phyloP scores from a whole-genome alignment of 208 protist species.

The Angomonas ambiguus region DNA sequence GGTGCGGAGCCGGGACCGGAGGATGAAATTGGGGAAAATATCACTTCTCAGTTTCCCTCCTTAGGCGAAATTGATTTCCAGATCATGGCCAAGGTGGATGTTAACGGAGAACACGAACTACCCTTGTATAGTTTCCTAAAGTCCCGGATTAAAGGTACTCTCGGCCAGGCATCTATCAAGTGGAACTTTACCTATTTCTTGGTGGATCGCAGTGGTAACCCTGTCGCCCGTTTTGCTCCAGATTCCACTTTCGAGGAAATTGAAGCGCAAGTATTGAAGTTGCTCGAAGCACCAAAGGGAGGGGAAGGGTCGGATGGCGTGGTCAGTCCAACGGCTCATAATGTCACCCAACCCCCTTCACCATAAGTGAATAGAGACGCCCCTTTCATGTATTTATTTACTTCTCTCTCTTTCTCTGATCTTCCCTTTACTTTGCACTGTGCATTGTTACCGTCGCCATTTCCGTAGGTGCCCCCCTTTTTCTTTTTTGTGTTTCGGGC shows the following conservation, averaged over 20 bases:
- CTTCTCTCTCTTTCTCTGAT: conserved; percentile 6
- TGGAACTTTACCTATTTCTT: conserved; percentile 94
- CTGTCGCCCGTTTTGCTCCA: conserved; percentile 54
- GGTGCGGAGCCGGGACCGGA: conserved; percentile 73
- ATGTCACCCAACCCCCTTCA: background rate
- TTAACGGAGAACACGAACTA: conserved; percentile 73
- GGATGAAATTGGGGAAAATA: conserved; percentile 71
- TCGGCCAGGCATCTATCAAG: conserved; percentile 63
- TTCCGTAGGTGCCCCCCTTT: conserved; percentile 3
- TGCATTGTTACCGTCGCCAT: too few relatives aligned
- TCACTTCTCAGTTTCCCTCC: conserved; percentile 40
- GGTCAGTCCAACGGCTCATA: background rate
- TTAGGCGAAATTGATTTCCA: conserved; percentile 47
- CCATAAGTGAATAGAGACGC: background rate
- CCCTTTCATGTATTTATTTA: background rate
- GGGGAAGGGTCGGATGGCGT: background rate
- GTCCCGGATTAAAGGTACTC: conserved; percentile 37
- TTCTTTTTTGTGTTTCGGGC: conserved; percentile 12
- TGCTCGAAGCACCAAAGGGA: conserved; percentile 19
- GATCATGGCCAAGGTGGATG: conserved; percentile 84
- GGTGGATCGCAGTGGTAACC: conserved; percentile 46
- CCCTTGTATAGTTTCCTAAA: conserved; percentile 82
- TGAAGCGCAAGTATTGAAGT: conserved; percentile 39
- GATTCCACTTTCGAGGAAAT: conserved; percentile 41
- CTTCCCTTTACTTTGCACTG: background rate